These are phyloP conservation scores for Crithidia bombi DNA, from an alignment of 208 protist genomes.

Conservation along the genomic window DNA sequence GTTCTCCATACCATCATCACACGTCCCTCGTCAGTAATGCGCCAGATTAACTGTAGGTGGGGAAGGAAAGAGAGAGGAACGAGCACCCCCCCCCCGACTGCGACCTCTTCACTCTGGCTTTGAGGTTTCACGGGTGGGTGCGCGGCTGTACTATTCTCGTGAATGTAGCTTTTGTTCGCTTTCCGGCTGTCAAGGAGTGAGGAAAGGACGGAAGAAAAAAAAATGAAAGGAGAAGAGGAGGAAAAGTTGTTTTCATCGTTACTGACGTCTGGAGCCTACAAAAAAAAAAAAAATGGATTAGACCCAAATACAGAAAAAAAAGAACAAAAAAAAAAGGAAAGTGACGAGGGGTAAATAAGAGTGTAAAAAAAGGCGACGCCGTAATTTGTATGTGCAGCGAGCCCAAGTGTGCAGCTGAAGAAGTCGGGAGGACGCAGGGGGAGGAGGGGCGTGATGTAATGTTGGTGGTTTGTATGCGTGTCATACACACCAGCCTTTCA, in stretches of 20 bases:
- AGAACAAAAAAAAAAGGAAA: constrained; percentile 8
- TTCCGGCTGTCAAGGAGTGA: constrained; percentile 7
- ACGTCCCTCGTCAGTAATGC: not conserved
- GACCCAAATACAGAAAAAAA: constrained; percentile 6
- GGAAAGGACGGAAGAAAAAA: constrained; percentile 8
- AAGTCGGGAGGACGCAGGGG: too few relatives aligned
- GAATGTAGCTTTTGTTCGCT: constrained; percentile 9
- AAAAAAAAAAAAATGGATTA: constrained; percentile 15
- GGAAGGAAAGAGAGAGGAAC: too few relatives aligned
- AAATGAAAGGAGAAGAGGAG: constrained; percentile 7
- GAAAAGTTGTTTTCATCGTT: not conserved
- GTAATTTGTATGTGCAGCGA: not conserved
- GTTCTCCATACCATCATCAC: not conserved
- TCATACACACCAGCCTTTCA: constrained; percentile 1
- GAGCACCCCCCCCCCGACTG: too few relatives aligned
- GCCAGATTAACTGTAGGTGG: too few relatives aligned
- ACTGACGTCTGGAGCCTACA: constrained; percentile 4
- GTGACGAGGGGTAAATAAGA: not conserved
- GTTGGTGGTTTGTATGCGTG: not conserved
- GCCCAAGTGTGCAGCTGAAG: not conserved
- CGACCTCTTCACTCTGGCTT: too few relatives aligned
- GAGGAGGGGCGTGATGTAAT: too few relatives aligned
- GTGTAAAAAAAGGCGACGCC: constrained; percentile 9
- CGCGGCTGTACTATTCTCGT: constrained; percentile 8
- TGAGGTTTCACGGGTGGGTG: too few relatives aligned